These are phyloP conservation scores for Echinochloa phyllopogon DNA, from an alignment of 176 grass and related monocot species.

Conservation along the genomic window DNA sequence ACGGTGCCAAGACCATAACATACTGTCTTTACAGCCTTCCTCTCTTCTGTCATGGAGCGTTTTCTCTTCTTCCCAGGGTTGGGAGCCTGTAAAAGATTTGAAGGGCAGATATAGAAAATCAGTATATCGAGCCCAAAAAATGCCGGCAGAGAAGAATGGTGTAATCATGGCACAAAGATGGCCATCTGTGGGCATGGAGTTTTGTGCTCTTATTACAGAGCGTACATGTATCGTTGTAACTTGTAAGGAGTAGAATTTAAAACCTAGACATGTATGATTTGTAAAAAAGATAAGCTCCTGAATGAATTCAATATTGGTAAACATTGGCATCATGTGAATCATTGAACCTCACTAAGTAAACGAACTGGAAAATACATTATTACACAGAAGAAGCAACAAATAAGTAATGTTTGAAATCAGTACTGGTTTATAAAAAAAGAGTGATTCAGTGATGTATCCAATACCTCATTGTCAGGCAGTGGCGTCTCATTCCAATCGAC, in stretches of 20 bases:
- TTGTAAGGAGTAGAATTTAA: background rate
- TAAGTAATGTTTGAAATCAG: background rate
- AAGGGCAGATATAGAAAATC: slow-evolving; percentile 19
- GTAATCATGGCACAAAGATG: slow-evolving; percentile 1
- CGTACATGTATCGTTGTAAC: background rate
- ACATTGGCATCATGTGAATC: slow-evolving; percentile 9
- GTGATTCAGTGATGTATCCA: background rate
- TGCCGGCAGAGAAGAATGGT: slow-evolving; percentile 20
- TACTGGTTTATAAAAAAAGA: slow-evolving; percentile 16
- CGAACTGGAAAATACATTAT: background rate
- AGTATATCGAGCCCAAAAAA: slow-evolving; percentile 28
- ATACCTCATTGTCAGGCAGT: slow-evolving; percentile 42
- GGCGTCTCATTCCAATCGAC: slow-evolving; percentile 50
- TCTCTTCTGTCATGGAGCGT: slow-evolving; percentile 52
- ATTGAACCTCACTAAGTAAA: slow-evolving; percentile 23
- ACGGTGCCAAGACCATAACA: slow-evolving; percentile 20
- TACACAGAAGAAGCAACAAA: slow-evolving; percentile 31
- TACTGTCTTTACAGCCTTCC: slow-evolving; percentile 86
- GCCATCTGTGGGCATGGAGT: background rate
- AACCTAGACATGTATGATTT: slow-evolving; percentile 20
- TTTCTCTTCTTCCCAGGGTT: slow-evolving; percentile 68
- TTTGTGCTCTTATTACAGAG: background rate
- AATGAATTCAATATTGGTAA: background rate
- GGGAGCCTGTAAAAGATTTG: slow-evolving; percentile 54
- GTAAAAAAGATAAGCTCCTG: background rate